phyloP scores from a whole-genome alignment of 2,329 filamentous ascomycete species.

The Phaeoacremonium minimum region DNA sequence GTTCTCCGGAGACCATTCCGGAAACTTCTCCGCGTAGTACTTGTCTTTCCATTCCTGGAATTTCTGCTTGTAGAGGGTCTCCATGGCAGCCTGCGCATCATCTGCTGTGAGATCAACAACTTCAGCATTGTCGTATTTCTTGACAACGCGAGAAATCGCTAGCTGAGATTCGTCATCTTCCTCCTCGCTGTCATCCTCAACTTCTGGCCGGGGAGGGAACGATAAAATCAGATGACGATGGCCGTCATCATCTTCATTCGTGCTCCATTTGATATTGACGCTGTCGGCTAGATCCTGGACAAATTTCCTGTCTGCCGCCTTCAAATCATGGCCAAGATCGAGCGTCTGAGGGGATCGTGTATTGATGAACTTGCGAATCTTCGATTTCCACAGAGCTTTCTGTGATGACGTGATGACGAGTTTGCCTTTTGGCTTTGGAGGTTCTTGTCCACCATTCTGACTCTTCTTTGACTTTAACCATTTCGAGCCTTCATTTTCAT shows the following conservation, averaged over 20 bases:
- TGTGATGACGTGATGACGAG: constrained; percentile 75
- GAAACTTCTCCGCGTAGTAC: constrained; percentile 87
- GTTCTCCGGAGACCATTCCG: constrained; percentile 77
- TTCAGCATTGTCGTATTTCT: constrained; percentile 85
- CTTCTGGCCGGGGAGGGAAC: constrained; percentile 36
- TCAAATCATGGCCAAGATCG: constrained; percentile 68
- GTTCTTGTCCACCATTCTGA: constrained; percentile 62
- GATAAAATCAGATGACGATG: constrained; percentile 47
- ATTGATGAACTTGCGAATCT: constrained; percentile 77
- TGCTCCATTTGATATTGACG: constrained; percentile 54
- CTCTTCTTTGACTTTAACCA: constrained; percentile 89
- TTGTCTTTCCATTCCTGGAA: constrained; percentile 91
- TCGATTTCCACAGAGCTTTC: constrained; percentile 73
- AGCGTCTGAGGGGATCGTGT: constrained; percentile 61
- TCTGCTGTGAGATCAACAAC: constrained; percentile 76
- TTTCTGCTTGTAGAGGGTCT: constrained; percentile 84
- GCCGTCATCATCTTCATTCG: constrained; percentile 52
- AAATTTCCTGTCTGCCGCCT: constrained; percentile 87
- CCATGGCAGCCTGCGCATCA: constrained; percentile 73
- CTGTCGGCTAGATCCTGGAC: constrained; percentile 77
- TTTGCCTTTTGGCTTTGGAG: constrained; percentile 50
- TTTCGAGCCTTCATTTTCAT: constrained; percentile 79
- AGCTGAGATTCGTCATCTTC: constrained; percentile 81
- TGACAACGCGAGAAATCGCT: constrained; percentile 80
- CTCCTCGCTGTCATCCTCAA: constrained; percentile 63